Evolutionary conservation across 345 rosid species (phyloP), one percentile per base, ranked within the genome.

Genomic region (Xanthoceras sorbifolium): DNA sequence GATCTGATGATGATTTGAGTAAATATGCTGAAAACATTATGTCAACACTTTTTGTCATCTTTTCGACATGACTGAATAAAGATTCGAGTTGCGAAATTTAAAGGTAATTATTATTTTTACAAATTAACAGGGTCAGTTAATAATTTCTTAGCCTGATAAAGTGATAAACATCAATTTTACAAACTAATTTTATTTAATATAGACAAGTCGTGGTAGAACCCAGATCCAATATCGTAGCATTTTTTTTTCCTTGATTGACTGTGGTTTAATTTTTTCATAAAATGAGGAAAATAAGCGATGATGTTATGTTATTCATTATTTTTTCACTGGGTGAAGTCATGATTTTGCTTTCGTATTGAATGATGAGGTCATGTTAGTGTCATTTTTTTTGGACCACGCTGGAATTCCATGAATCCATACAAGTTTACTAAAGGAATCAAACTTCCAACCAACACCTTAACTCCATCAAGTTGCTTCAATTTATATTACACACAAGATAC

Each of bases 21-120:
- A 36, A 71, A 12, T 9, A 57, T 17, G 50, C 29, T 61, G 36
- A 44, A 11, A 22, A 25, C 64, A 74, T 34, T 38, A n/a, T 84
- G 87, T 82, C 81, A 71, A 79, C 87, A 84, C 72, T 22, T 79
- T 42, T 46, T 18, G 81, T 71, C 82, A 79, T 77, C 29, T 3
- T 71, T 32, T 69, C 32, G 50, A 46, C 75, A 15, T 48, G 48
- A 36, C 18, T 25, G 15, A 64, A 18, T 40, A 70, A 29, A 70
- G 12, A 46, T 31, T 57, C 77, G 46, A 20, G 69, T 74, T 28
- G 28, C 17, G 3, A 38, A 15, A 36, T 12, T 71, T n/a, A 20
- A 32, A 1, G 11, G 8, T 32, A 32, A 32, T 32, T 42, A 50
- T 48, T 50, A 50, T 3, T 50, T 50, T 50, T 50, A 50, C 55